Base-by-base conservation (phyloP, 495 filamentous ascomycete species). In the Margaritispora aquatica region DNA sequence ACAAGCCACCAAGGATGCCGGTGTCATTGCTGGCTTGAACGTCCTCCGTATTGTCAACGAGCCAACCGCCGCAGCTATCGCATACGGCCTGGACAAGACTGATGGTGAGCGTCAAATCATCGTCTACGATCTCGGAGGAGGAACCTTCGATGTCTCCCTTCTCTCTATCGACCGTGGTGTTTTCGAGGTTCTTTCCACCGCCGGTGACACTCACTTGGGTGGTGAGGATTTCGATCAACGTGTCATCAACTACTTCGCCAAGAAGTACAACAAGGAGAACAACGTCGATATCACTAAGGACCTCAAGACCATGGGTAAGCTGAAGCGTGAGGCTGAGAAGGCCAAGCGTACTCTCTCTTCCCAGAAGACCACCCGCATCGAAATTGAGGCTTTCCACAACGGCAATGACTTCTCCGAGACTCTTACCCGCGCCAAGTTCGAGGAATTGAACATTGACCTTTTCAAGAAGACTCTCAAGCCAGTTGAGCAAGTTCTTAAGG, bases 201-300 rank as follows among this genome's bases (percentile, higher is more conserved):
- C 94, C 74, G 95, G 95, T 89, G 95, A 99, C 73, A 97, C 95
- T 66, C 95, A 97, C 78, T 85, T 99, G 67, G 95, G 95, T 84
- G 95, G 95, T 85, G 95, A 97, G 76, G 95, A 99, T 80, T 97
- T 99, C 75, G 94, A 99, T 75, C 90, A 97, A 80, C 88, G 93
- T 74, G 84, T 97, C 75, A 95, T 99, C 81, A 90, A 90, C 78
- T 83, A 96, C 85, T 90, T 97, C 73, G 85, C 88, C 77, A 97
- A 97, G 89, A 83, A 85, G 66, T 99, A 96, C 85, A 97, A 97
- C 87, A 97, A 97, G 88, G 94, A 97, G 84, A 84, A 97, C 81
- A 75, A 79, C 63, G 88, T 90, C 61, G 89, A 97, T 69, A 86
- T 99, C 70, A 86, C 86, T 79, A 96, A 92, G 81, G 92, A 97